Conservation (phyloP, 169 alveolate genomes). For the Neospora caninum region DNA sequence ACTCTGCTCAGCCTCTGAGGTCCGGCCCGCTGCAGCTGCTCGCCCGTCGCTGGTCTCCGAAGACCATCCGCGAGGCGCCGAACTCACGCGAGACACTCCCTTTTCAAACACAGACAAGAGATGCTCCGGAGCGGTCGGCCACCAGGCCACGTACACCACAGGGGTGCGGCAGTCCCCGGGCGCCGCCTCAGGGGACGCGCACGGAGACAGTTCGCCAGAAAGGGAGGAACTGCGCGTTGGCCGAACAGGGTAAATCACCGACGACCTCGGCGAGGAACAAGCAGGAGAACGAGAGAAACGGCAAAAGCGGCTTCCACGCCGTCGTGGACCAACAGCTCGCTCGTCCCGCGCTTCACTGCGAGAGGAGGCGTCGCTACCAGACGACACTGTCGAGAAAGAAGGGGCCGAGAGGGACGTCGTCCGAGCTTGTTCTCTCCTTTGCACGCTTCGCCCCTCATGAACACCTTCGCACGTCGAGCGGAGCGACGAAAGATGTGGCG, state of each 20-base stretch:
- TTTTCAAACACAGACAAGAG: not conserved
- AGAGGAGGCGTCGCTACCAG: no score
- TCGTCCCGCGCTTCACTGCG: no score
- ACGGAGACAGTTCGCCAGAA: no score
- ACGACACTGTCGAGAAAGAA: no score
- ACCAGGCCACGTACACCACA: constrained; percentile 21
- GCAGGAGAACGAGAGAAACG: not conserved
- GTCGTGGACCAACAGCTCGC: not conserved
- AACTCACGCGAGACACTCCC: not conserved
- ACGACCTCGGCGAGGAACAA: not conserved
- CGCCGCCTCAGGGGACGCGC: no score
- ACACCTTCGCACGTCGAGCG: no score
- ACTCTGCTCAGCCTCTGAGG: not conserved
- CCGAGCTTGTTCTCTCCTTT: no score
- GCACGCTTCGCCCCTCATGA: no score
- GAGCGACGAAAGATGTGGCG: no score
- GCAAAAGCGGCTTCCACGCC: not conserved
- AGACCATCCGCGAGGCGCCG: not conserved
- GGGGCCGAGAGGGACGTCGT: no score
- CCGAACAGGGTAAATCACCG: not conserved
- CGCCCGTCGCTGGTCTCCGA: not conserved
- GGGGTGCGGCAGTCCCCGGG: no score
- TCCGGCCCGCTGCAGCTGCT: not conserved
- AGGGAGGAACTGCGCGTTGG: not conserved
- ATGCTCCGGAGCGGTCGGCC: constrained; percentile 16